Conservation (phyloP, 73 alveolate species). For the Durusdinium trenchii region DNA sequence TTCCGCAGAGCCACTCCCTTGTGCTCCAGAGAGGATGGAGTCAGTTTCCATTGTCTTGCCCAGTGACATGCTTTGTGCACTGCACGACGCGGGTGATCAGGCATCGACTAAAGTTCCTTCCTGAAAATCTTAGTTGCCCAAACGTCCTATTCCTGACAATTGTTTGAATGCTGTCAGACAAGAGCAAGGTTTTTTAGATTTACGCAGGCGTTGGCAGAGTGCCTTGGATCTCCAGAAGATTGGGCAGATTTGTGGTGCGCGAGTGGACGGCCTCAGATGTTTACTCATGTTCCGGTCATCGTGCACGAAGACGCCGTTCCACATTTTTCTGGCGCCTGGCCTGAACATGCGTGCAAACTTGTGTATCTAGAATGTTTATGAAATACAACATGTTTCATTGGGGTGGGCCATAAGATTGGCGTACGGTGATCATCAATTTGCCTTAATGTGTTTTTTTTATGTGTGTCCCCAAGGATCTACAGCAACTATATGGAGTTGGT, state of each 20-base stretch:
- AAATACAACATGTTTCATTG: neutral
- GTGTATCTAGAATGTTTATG: neutral
- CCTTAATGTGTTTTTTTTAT: neutral
- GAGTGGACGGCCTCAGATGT: neutral
- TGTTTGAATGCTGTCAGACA: no score
- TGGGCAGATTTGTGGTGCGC: neutral
- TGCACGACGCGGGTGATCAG: neutral
- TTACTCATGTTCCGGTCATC: neutral
- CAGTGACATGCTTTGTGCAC: constrained; percentile 25
- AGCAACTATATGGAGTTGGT: neutral
- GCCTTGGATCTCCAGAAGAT: neutral
- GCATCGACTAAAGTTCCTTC: no score
- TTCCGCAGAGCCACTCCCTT: neutral
- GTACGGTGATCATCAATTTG: no score
- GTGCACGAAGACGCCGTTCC: constrained; percentile 29
- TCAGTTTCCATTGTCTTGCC: neutral
- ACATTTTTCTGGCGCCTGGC: neutral
- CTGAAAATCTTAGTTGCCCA: no score
- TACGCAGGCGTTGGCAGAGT: neutral
- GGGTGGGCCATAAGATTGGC: no score
- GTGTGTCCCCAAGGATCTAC: neutral
- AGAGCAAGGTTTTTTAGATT: no score
- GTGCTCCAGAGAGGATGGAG: neutral
- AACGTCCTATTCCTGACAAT: no score
- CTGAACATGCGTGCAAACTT: neutral